These are phyloP conservation scores for Marvania coccoides DNA, from an alignment of 139 green algal genomes.

Conservation along the genomic window DNA sequence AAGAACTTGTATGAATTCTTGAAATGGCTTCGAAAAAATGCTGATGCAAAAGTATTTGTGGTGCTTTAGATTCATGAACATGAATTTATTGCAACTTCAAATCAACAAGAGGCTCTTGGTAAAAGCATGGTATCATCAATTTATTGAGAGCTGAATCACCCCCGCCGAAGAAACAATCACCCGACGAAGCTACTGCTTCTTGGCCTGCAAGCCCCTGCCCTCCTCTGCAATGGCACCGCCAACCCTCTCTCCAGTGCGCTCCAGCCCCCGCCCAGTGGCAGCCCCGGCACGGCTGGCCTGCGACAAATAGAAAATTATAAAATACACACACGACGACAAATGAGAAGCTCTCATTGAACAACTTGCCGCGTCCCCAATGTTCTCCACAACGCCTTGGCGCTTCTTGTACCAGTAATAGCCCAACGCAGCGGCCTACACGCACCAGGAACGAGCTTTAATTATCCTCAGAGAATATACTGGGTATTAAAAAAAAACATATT, in stretches of 20 bases:
- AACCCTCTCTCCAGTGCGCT: not conserved
- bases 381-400: not conserved
- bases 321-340: too few relatives aligned
- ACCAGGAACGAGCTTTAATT: too few relatives aligned
- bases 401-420: not conserved
- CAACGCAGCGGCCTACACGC: not conserved
- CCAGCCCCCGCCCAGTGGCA: not conserved
- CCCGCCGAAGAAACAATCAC: too few relatives aligned
- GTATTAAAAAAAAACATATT: too few relatives aligned
- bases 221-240: not conserved
- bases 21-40: not conserved
- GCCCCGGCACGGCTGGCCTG: not conserved
- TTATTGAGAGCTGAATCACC: too few relatives aligned
- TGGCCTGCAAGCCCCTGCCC: not conserved
- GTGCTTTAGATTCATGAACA: not conserved
- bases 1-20: not conserved
- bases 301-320: too few relatives aligned
- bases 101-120: too few relatives aligned
- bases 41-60: not conserved
- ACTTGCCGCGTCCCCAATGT: not conserved
- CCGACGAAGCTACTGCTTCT: not conserved
- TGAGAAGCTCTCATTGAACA: not conserved
- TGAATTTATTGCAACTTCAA: too few relatives aligned
- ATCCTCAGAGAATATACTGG: too few relatives aligned
- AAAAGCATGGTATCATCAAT: too few relatives aligned